Evolutionary conservation across 2,329 filamentous ascomycete genomes (phyloP).

Genomic region (Dactylellina parvicollis): DNA sequence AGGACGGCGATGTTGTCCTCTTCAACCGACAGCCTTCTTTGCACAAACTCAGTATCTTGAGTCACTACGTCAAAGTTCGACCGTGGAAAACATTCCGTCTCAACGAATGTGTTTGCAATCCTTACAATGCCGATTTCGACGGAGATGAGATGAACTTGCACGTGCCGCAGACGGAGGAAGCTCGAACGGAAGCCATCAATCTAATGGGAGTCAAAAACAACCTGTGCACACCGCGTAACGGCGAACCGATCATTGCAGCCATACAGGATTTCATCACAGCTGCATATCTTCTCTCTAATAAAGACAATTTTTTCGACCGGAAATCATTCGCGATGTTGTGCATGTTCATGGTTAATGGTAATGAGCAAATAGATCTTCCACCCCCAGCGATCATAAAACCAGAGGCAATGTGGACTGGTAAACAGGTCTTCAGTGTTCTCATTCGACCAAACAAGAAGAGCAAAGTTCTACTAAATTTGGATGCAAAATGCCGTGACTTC

Average conservation of each 20-base stretch:
- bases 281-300: constrained; percentile 87
- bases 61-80: constrained; percentile 89
- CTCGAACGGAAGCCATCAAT: constrained; percentile 90
- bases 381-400: constrained; percentile 88
- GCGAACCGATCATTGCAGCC: constrained; percentile 97
- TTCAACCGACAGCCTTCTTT: constrained; percentile 98
- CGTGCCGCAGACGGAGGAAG: constrained; percentile 97
- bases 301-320: constrained; percentile 91
- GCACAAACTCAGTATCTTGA: constrained; percentile 98
- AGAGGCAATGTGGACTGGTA: constrained; percentile 90
- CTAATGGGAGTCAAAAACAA: constrained; percentile 99
- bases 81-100: constrained; percentile 96
- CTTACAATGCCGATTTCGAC: constrained; percentile 99
- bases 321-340: constrained; percentile 89
- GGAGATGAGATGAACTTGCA: constrained; percentile 99
- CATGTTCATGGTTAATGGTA: constrained; percentile 89
- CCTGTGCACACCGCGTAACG: constrained; percentile 93
- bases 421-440: constrained; percentile 91
- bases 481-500: constrained; percentile 89
- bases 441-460: constrained; percentile 89
- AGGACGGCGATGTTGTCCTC: constrained; percentile 93
- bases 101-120: constrained; percentile 97
- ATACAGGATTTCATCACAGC: constrained; percentile 99
- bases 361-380: constrained; percentile 81
- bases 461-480: constrained; percentile 85